phyloP scores from a whole-genome alignment of 192 early-diverging fungal genomes.

The Dimargaris cristalligena region DNA sequence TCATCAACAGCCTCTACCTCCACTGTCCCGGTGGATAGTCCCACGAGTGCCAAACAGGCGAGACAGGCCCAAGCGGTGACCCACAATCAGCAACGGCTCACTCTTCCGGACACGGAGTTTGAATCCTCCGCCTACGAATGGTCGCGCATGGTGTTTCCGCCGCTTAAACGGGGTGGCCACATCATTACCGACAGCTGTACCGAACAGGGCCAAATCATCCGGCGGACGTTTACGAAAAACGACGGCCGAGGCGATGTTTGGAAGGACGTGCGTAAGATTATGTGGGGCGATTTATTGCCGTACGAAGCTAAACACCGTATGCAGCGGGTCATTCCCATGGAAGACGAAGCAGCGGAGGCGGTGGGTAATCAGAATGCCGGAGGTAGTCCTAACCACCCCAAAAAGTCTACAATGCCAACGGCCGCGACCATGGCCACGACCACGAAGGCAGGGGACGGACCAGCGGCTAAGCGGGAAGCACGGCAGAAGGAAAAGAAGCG shows the following conservation, averaged over 20 bases:
- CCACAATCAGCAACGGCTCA: neutral
- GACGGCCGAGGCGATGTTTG: slow-evolving; percentile 46
- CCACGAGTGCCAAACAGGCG: neutral
- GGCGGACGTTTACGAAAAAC: slow-evolving; percentile 49
- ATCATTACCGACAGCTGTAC: slow-evolving; percentile 53
- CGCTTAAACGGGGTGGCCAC: slow-evolving; percentile 61
- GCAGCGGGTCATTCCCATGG: neutral
- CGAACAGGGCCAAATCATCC: slow-evolving; percentile 34
- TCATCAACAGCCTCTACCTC: neutral
- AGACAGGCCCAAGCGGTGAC: neutral
- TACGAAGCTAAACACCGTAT: slow-evolving; percentile 33
- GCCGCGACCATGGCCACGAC: too few species aligned
- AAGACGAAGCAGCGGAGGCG: too few species aligned
- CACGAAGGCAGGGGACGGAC: too few species aligned
- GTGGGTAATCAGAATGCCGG: too few species aligned
- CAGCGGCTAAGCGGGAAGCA: too few species aligned
- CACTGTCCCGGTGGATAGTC: neutral
- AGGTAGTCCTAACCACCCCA: too few species aligned
- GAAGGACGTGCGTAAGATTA: slow-evolving; percentile 52
- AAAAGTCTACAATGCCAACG: too few species aligned
- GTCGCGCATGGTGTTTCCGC: slow-evolving; percentile 55
- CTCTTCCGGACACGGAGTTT: slow-evolving; percentile 11
- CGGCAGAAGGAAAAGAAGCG: too few species aligned
- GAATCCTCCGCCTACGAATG: slow-evolving; percentile 33
- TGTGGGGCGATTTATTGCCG: slow-evolving; percentile 76